Base-by-base conservation (phyloP, 805 yeast species). In the Cyberlindnera suaveolens region DNA sequence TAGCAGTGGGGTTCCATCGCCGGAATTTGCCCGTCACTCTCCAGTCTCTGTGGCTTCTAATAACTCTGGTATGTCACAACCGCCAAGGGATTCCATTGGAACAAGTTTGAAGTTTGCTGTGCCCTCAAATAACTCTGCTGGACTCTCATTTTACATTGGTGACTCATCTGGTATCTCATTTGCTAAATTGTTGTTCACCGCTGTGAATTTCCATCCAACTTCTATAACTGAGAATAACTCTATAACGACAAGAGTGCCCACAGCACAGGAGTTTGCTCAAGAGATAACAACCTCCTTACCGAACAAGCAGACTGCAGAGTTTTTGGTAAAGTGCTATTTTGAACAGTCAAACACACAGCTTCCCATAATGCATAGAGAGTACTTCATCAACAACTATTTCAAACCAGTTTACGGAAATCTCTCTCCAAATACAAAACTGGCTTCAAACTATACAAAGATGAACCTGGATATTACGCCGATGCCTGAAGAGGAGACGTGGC, bases 321-420 rank as follows among this genome's bases (percentile, higher is more conserved):
- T 71, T 40, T 71, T 85, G 36, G 56, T 88, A 8, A 71, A 78
- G 31, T 68, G 77, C 2, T 88, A 74, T 59, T 90, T 90, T 57
- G 77, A 84, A 17, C 89, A 84, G 53, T 77, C 90, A 14, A 89
- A 90, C 58, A 70, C 95, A 2, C 96, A 88, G 60, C 61, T 86
- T 23, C 96, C 97, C 0, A 71, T 90, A 4, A 63, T 89, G 38
- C 96, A 90, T 59, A 72, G 96, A 27, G 95, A 87, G 53, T 77
- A 74, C 50, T 89, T 88, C 54, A 61, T 90, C 35, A 66, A 67
- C 38, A 66, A 69, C 23, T 80, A 78, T 55, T 89, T 85, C 58
- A 76, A 78, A 51, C 96, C 96, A 0, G 71, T 89, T 1, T 89
- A 89, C 59, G 96, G 97, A 0, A 63, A 71, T 4, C 65, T 85